A percentile compares a stretch with the other conserved stretches of the same genome.
phyloP scores from a whole-genome alignment of 257 asterid species.

The Gentiana dahurica region DNA sequence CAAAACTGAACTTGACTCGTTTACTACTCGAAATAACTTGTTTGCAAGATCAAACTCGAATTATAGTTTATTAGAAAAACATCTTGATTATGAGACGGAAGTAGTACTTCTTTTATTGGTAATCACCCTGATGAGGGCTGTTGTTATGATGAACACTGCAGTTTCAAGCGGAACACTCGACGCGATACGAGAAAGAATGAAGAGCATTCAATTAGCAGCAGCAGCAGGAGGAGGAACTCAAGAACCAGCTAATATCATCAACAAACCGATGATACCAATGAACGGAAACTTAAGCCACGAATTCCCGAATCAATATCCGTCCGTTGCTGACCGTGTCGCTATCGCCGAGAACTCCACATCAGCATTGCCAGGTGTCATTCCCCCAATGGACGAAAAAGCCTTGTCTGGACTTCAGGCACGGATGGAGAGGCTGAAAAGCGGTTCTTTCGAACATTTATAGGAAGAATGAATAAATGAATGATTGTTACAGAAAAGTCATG shows the following conservation, averaged over 20 bases:
- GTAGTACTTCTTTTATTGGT: neutral
- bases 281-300: conserved; percentile 37
- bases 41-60: too few relatives aligned
- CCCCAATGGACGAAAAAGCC: conserved; percentile 95
- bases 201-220: conserved; percentile 83
- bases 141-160: conserved; percentile 29
- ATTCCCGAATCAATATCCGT: conserved; percentile 23
- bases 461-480: neutral
- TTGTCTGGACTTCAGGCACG: conserved; percentile 98
- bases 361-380: conserved; percentile 42
- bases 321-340: conserved; percentile 28
- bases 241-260: conserved; percentile 27
- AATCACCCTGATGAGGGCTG: conserved; percentile 5
- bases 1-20: too few relatives aligned
- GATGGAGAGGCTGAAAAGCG: conserved; percentile 91
- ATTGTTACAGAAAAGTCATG: neutral
- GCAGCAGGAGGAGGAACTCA: conserved; percentile 53
- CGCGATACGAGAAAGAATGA: conserved; percentile 98
- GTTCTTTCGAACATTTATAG: conserved; percentile 65
- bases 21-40: too few relatives aligned
- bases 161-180: conserved; percentile 81
- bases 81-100: too few relatives aligned
- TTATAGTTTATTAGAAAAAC: too few relatives aligned
- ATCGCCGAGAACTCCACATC: conserved; percentile 25
- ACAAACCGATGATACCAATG: conserved; percentile 41